phyloP scores from a whole-genome alignment of 495 filamentous ascomycete species.

The Lasiosphaeriaceae sp. region DNA sequence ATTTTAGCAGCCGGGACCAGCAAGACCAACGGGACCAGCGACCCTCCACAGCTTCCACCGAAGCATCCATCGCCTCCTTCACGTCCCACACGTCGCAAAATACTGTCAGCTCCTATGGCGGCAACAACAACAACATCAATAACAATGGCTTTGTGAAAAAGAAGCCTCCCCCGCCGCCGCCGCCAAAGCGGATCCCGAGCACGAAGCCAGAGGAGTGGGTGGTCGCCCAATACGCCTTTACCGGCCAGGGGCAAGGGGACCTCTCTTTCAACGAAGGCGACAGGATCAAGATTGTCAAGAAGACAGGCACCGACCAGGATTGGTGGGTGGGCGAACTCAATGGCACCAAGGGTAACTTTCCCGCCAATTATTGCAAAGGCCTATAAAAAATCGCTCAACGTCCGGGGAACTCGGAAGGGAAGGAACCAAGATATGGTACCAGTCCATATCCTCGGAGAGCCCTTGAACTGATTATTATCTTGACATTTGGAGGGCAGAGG shows the following conservation, averaged over 20 bases:
- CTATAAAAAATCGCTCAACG: constrained; percentile 5
- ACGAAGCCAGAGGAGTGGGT: constrained; percentile 59
- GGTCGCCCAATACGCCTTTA: constrained; percentile 77
- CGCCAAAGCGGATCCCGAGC: constrained; percentile 51
- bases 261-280: constrained; percentile 81
- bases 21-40: no score
- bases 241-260: constrained; percentile 68
- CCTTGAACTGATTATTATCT: no score
- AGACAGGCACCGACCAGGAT: constrained; percentile 81
- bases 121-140: no score
- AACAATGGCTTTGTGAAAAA: constrained; percentile 33
- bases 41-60: constrained; percentile 34
- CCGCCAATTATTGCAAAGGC: constrained; percentile 79
- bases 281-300: constrained; percentile 75
- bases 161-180: constrained; percentile 62
- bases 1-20: constrained; percentile 39
- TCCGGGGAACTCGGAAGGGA: no score
- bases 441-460: background rate
- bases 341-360: constrained; percentile 74
- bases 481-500: no score
- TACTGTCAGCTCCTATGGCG: background rate
- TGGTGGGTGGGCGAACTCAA: constrained; percentile 92
- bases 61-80: constrained; percentile 15
- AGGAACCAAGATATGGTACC: background rate
- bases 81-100: constrained; percentile 16